Evolutionary conservation across 306 rosid genomes (phyloP).

Genomic region (Corylus heterophylla): DNA sequence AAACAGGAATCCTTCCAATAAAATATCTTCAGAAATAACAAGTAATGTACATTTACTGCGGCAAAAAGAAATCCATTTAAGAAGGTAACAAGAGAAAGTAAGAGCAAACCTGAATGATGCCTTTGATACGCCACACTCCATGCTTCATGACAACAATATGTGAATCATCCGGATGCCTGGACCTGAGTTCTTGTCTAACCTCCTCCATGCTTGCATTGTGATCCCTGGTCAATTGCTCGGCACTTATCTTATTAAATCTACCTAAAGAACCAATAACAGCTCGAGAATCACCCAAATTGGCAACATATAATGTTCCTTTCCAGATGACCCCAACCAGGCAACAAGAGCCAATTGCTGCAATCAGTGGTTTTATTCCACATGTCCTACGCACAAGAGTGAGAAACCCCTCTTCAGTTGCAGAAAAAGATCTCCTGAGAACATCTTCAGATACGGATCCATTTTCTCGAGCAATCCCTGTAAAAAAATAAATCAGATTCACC

Average conservation of each 20-base stretch:
- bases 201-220: constrained; percentile 83
- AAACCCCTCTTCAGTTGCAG: constrained; percentile 87
- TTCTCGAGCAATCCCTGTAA: constrained; percentile 72
- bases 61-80: constrained; percentile 1
- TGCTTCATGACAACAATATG: constrained; percentile 74
- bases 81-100: not conserved
- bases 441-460: constrained; percentile 66
- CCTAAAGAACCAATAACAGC: constrained; percentile 74
- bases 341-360: constrained; percentile 88
- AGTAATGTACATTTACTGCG: not conserved
- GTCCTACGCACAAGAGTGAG: constrained; percentile 74
- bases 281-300: constrained; percentile 84
- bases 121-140: constrained; percentile 92
- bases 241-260: constrained; percentile 63
- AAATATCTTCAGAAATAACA: not conserved
- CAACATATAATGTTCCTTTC: constrained; percentile 69
- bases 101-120: constrained; percentile 83
- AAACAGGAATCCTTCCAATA: not conserved
- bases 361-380: constrained; percentile 67
- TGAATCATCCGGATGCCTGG: constrained; percentile 82
- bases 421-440: constrained; percentile 63
- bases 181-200: constrained; percentile 70
- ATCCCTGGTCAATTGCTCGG: constrained; percentile 79
- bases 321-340: constrained; percentile 82
- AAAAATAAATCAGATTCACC: constrained; percentile 17